Base-by-base conservation (phyloP, 2,329 filamentous ascomycete species). In the Amauroascus niger region DNA sequence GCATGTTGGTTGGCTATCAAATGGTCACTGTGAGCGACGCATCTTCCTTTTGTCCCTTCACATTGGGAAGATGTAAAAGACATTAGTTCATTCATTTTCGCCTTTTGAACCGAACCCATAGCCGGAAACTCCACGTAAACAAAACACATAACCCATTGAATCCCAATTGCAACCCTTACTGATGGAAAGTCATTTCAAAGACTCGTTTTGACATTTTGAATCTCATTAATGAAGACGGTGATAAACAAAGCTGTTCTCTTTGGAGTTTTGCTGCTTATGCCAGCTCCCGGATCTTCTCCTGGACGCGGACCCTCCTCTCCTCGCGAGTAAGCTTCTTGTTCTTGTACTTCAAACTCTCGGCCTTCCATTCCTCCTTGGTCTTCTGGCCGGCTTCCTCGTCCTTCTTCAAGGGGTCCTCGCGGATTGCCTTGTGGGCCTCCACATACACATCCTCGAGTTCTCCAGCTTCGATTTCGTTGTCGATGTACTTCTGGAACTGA, bases 361-460 rank as follows among this genome's bases (percentile, higher is more conserved):
- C 80, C 86, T 95, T 95, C 87, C 87, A 94, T 79, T 96, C 82
- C 61, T 91, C 91, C 86, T 96, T 97, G 79, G 76, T 79, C 88
- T 97, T 97, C 85, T 95, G 76, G 54, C 73, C 86, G 54, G 80
- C 83, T 41, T 78, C 74, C 61, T 82, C 79, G 64, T 77, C 80
- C 84, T 95, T 95, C 86, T 95, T 95, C 82, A 86, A 95, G 69
- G 93, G 93, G 75, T 98, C 88, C 79, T 89, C 91, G 63, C 93
- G 90, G 81, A 98, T 98, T 71, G 86, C 85, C 75, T 87, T 85
- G 83, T 98, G 93, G 61, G 90, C 93, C 72, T 96, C 88, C 59
- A 80, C 74, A 83, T 97, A 98, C 65, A 97, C 74, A 70, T 98
- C 93, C 87, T 98, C 93, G 57, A 98, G 82, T 67, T 87, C 88